Evolutionary conservation across 768 basidiomycete genomes (phyloP).

Genomic region (Trametes sanguinea): DNA sequence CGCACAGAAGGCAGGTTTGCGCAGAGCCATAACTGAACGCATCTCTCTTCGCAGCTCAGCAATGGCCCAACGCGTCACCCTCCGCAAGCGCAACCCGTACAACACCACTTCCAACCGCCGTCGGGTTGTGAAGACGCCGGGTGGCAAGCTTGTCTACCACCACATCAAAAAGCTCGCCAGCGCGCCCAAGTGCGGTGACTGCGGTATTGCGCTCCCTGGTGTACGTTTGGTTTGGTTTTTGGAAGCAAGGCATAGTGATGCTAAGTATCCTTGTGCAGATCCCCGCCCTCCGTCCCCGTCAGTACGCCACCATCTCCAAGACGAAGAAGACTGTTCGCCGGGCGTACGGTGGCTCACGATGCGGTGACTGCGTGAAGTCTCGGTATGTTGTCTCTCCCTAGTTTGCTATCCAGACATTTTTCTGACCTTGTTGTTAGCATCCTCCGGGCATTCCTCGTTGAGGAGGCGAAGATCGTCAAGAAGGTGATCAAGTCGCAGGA

Average conservation of each 20-base stretch:
- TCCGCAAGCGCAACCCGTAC: constrained; percentile 97
- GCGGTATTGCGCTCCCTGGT: constrained; percentile 90
- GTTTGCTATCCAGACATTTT: neutral
- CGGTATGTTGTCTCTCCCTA: constrained; percentile 56
- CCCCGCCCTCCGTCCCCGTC: constrained; percentile 91
- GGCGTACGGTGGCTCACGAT: constrained; percentile 97
- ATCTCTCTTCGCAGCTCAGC: constrained; percentile 22
- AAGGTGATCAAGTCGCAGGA: constrained; percentile 95
- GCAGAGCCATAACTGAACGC: constrained; percentile 22
- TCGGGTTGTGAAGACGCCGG: constrained; percentile 96
- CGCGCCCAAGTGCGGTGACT: constrained; percentile 98
- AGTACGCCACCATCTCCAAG: constrained; percentile 96
- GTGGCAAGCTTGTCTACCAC: constrained; percentile 97
- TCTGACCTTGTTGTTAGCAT: constrained; percentile 55
- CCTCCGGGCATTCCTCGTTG: constrained; percentile 96
- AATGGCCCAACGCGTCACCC: constrained; percentile 99
- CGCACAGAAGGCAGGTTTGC: neutral
- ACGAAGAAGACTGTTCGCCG: constrained; percentile 95
- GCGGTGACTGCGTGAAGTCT: constrained; percentile 93
- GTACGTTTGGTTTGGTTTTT: constrained; percentile 51
- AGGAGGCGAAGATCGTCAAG: constrained; percentile 99
- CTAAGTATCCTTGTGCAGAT: constrained; percentile 51
- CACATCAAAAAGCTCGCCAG: constrained; percentile 94
- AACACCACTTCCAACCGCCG: constrained; percentile 97
- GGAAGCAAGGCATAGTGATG: neutral